phyloP scores from a whole-genome alignment of 129 eudicot genomes.

The Lactuca saligna region DNA sequence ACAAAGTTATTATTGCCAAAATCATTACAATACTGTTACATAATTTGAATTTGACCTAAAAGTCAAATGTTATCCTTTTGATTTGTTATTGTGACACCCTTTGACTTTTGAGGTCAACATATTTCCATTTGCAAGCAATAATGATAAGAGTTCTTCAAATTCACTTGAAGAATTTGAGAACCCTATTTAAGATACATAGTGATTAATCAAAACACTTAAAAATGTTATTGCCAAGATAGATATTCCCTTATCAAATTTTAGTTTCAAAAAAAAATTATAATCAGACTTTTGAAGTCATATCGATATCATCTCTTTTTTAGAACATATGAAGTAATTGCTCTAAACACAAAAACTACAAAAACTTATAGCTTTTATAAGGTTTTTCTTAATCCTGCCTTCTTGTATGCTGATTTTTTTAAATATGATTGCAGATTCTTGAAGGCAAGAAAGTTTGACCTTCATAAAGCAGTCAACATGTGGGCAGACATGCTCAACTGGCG shows the following conservation, averaged over 20 bases:
- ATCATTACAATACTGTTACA: background rate
- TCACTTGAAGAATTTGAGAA: too few relatives aligned
- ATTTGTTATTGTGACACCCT: too few relatives aligned
- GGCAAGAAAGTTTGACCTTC: conserved; percentile 77
- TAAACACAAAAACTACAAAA: background rate
- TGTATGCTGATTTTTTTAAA: background rate
- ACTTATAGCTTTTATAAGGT: background rate
- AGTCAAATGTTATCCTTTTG: too few relatives aligned
- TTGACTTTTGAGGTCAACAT: too few relatives aligned
- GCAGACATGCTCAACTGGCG: conserved; percentile 97
- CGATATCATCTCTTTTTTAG: background rate
- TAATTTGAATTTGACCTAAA: background rate
- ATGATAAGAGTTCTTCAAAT: too few relatives aligned
- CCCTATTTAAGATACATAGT: too few relatives aligned
- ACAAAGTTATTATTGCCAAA: background rate
- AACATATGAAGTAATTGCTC: background rate
- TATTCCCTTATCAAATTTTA: too few relatives aligned
- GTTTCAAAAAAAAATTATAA: too few relatives aligned
- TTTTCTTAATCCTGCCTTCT: background rate
- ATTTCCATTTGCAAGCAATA: too few relatives aligned
- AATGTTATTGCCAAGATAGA: too few relatives aligned
- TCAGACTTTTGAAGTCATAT: background rate
- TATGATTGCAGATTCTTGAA: conserved; percentile 70
- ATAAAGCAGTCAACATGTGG: conserved; percentile 82
- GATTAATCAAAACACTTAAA: too few relatives aligned